Evolutionary conservation across 2,329 filamentous ascomycete species (phyloP).

Genomic region (Pseudogymnoascus sp.): DNA sequence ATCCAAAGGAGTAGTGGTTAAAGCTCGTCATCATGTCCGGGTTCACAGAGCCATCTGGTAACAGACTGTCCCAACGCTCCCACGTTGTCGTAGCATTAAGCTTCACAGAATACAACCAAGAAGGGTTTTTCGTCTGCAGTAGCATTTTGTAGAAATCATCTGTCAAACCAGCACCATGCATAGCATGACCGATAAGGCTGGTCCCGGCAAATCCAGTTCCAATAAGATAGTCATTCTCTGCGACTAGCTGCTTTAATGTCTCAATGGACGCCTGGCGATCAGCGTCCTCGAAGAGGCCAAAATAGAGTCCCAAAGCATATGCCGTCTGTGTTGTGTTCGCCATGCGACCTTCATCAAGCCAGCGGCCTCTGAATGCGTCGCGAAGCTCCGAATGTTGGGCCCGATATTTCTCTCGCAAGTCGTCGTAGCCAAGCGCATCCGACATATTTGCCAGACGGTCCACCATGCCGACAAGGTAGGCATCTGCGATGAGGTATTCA

Average conservation of each 20-base stretch:
- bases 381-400: slow-evolving; percentile 11
- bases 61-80: slow-evolving; percentile 31
- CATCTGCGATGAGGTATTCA: slow-evolving; percentile 8
- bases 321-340: slow-evolving; percentile 18
- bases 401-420: neutral
- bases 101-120: slow-evolving; percentile 26
- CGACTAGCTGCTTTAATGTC: slow-evolving; percentile 8
- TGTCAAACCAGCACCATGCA: neutral
- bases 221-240: slow-evolving; percentile 5
- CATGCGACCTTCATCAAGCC: slow-evolving; percentile 10
- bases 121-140: slow-evolving; percentile 25
- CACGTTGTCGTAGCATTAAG: slow-evolving; percentile 31
- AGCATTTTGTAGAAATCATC: slow-evolving; percentile 27
- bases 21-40: slow-evolving; percentile 31
- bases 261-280: slow-evolving; percentile 11
- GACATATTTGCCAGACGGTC: slow-evolving; percentile 6
- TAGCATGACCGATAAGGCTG: slow-evolving; percentile 14
- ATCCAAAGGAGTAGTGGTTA: slow-evolving; percentile 32
- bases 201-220: slow-evolving; percentile 20
- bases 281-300: slow-evolving; percentile 11
- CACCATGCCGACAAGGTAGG: slow-evolving; percentile 10
- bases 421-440: neutral
- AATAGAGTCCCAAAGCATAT: slow-evolving; percentile 16
- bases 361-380: neutral
- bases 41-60: slow-evolving; percentile 28